These are phyloP conservation scores for Benincasa hispida DNA, from an alignment of 306 rosid genomes.

Conservation along the genomic window DNA sequence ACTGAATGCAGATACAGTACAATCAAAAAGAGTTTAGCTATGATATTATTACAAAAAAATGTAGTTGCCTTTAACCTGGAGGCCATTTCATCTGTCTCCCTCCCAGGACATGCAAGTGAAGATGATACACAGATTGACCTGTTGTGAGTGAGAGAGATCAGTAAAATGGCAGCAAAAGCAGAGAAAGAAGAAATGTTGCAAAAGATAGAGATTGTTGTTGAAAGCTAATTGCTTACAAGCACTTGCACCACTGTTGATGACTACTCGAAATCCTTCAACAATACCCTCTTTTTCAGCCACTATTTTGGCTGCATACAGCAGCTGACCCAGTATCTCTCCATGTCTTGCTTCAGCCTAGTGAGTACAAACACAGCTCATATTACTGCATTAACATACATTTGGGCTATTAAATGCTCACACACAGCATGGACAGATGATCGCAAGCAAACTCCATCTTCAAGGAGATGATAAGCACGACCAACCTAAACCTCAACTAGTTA, in stretches of 20 bases:
- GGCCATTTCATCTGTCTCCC: constrained; percentile 90
- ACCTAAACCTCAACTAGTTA: too few species aligned
- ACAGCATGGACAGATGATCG: neutral
- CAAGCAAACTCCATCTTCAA: neutral
- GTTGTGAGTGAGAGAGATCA: constrained; percentile 8
- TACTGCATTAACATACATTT: neutral
- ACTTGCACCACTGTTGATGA: constrained; percentile 60
- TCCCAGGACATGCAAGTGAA: constrained; percentile 82
- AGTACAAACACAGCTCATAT: neutral
- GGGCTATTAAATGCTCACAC: neutral
- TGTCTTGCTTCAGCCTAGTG: constrained; percentile 61
- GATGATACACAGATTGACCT: constrained; percentile 91
- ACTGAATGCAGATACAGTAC: neutral
- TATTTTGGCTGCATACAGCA: constrained; percentile 63
- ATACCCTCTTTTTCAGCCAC: constrained; percentile 80
- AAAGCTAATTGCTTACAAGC: constrained; percentile 43
- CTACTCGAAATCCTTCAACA: constrained; percentile 72
- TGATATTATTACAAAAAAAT: neutral
- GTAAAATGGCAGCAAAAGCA: neutral
- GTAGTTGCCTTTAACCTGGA: constrained; percentile 38
- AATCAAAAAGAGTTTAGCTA: neutral
- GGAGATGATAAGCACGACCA: neutral
- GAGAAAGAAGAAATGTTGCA: neutral
- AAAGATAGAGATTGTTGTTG: neutral
- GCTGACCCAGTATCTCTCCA: constrained; percentile 61